Base-by-base conservation (phyloP, 768 basidiomycete species). In the Lentinula aciculospora region DNA sequence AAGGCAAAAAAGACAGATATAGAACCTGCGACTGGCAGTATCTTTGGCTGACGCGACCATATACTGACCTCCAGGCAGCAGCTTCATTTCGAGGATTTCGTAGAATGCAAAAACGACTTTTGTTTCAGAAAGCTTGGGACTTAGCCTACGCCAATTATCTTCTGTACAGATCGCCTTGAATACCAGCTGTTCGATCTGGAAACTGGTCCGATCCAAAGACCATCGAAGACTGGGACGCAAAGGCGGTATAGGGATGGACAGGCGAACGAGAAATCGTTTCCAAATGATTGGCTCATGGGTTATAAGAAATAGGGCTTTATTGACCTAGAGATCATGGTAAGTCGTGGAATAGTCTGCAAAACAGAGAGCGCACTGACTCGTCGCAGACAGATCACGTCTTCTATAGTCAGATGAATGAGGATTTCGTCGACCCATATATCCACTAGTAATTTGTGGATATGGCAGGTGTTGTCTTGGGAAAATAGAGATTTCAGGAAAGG, bases 201-300 rank as follows among this genome's bases (percentile, higher is more conserved):
- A 72, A 61, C 75, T 74, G 7, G 73, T 74, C 7, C 64, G 55
- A 50, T 66, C 58, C 13, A 68, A 62, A 15, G 68, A 68, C 63
- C 82, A 81, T 31, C 76, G 74, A 60, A 75, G 73, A 0, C 82
- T 83, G 0, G 86, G 86, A 1, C 85, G 83, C 4, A 86, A 69
- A 3, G 83, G 83, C 4, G 85, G 80, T 17, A 85, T 69, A 8
- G 81, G 83, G n/a, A 84, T 72, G 25, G 74, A 74, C 60, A 86
- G 72, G n/a, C 70, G 67, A 39, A 71, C 67, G 58, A 89, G 70
- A 59, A 85, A 81, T 17, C 80, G 79, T 66, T 84, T 86, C 88
- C 88, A 89, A 39, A 88, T 82, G 46, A 81, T 69, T 17, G 85
- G 80, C 61, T 88, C 81, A 57, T 88, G 84, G 0, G 85, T 86